Base-by-base conservation (phyloP, 1,284 basidiomycete genomes). In the Wolfiporia cocos region DNA sequence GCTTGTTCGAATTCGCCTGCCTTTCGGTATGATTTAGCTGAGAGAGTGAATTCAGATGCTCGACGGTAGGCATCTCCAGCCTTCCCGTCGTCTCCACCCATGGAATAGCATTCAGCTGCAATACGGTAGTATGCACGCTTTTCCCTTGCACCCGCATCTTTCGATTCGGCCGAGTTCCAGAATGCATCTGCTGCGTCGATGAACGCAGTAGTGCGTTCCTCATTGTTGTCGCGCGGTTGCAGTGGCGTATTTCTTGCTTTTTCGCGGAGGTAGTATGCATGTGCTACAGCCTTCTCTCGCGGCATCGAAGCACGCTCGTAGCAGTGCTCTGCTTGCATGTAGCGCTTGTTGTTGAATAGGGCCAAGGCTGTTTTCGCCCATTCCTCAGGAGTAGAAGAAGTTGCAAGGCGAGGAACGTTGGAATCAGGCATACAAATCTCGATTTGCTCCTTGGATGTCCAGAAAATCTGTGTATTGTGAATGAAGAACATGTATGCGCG, bases 261-360 rank as follows among this genome's bases (percentile, higher is more conserved):
- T 45, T 73, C 64, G 31, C 75, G 65, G 6, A 69, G 60, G 15
- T 65, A 55, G 49, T 69, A 76, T 0, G 74, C 72, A 4, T 65
- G 41, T 0, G 73, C 65, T 5, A 84, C 67, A 2, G 60, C 65
- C 3, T 58, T 68, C 52, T 79, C 68, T 10, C 68, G 65, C 0
- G 49, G 57, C 23, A 67, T 54, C 1, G 48, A 57, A 3, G 84
- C 83, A 17, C 75, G 69, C 40, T 74, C 67, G 44, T 76, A 87
- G 45, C 78, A 80, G 41, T 77, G 69, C 58, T 70, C 75, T 0
- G 85, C 81, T 49, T 83, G 74, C 0, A 62, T 51, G 48, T 76
- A 87, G 14, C 68, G 69, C 35, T 71, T 67, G 31, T 75, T 67
- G 5, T 70, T 57, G 54, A 86, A 86, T 4, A 85, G 56, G 2